Base-by-base conservation (phyloP, 176 grass and related monocot species). In the bread wheat (Triticum aestivum) region DNA sequence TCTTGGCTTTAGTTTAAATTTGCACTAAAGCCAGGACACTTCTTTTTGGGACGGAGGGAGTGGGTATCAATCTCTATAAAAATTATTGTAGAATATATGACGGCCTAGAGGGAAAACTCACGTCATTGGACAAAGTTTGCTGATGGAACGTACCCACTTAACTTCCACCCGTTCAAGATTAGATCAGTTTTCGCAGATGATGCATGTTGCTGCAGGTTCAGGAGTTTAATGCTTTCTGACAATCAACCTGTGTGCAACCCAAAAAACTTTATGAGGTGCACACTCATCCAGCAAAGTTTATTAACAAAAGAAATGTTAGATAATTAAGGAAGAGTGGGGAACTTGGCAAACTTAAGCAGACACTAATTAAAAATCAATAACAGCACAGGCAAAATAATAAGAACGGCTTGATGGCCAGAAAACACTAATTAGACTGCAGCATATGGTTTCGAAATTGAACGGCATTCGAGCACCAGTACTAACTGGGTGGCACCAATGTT, bases 141-240 rank as follows among this genome's bases (percentile, higher is more conserved):
- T 71, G 7, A 61, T 24, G 8, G 21, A 83, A 75, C 34, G 4
- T 37, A 76, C 42, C 29, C 27, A 26, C 59, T 21, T 66, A 73
- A 32, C 74, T 38, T 66, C 78, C 79, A 68, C 30, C 21, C 14
- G 42, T 64, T 64, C 82, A 59, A 80, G 14, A 76, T 68, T 54
- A 26, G 49, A 69, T 78, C 69, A 73, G 10, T 61, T 82, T 35
- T 77, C 73, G 68, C 44, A 64, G 39, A 70, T 44, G 69, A 73
- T 84, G 62, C 39, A 54, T 20, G 34, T 8, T 27, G 42, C 35
- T 5, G 11, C 64, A 68, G 79, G 67, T 83, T 89, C 88, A 92
- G 69, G 47, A 63, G 52, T 92, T 92, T 30, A 93, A 66, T 61
- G 87, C 77, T 88, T 98, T 95, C 84, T 98, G 96, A 75, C 47